A percentile compares a stretch with the other conserved stretches of the same genome.
Evolutionary conservation across 129 eudicot species (phyloP).

Genomic region (carrot (Daucus carota)): DH1_v3.0 NC_030388.2:10335501-10336000

Average conservation of each 20-base stretch:
- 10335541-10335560: constrained; percentile 98
- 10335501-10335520: constrained; percentile 68
- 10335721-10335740: neutral
- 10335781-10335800: constrained; percentile 32
- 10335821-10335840: constrained; percentile 93
- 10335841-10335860: constrained; percentile 91
- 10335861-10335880: constrained; percentile 90
- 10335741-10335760: constrained; percentile 1
- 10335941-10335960: too few relatives aligned
- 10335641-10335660: neutral
- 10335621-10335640: neutral
- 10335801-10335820: constrained; percentile 83
- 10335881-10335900: too few relatives aligned
- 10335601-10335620: neutral
- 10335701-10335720: neutral
- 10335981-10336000: neutral
- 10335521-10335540: constrained; percentile 95
- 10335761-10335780: constrained; percentile 10
- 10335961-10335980: neutral
- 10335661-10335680: neutral
- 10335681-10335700: neutral
- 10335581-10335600: constrained; percentile 89
- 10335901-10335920: too few relatives aligned
- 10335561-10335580: constrained; percentile 88
- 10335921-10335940: constrained; percentile 1